Conservation (phyloP, 2,329 filamentous ascomycete species). For the Hypocreales sp. region DNA sequence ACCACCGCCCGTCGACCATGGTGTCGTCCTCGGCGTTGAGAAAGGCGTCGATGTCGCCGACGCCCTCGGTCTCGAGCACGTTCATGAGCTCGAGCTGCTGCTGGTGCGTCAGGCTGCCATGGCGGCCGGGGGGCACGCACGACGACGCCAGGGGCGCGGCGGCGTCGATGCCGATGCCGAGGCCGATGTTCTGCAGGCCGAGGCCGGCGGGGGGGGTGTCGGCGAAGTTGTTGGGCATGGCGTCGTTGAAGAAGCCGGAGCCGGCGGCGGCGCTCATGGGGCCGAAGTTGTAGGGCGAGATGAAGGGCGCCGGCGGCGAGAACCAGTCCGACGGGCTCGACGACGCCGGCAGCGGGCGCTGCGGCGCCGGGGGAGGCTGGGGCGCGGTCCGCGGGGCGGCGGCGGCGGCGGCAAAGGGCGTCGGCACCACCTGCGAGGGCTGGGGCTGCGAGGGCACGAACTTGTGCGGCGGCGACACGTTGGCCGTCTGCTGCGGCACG, state of each 20-base stretch:
- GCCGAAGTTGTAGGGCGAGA: slow-evolving; percentile 35
- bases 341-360: slow-evolving; percentile 26
- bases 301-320: slow-evolving; percentile 33
- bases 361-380: slow-evolving; percentile 16
- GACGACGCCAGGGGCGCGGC: slow-evolving; percentile 9
- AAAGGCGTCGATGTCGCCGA: slow-evolving; percentile 45
- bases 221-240: slow-evolving; percentile 13
- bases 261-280: slow-evolving; percentile 23
- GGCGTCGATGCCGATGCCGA: slow-evolving; percentile 10
- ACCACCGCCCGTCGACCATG: slow-evolving; percentile 17
- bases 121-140: slow-evolving; percentile 30
- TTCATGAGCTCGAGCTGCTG: slow-evolving; percentile 77
- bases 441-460: slow-evolving; percentile 5
- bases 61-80: slow-evolving; percentile 54
- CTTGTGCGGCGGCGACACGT: slow-evolving; percentile 14
- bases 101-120: slow-evolving; percentile 59
- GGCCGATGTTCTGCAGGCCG: slow-evolving; percentile 15
- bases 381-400: slow-evolving; percentile 20
- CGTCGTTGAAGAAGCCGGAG: slow-evolving; percentile 25
- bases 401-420: slow-evolving; percentile 4
- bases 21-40: slow-evolving; percentile 25
- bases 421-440: too few species aligned
- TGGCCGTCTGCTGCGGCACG: slow-evolving; percentile 14
- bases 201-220: slow-evolving; percentile 15
- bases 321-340: slow-evolving; percentile 35